Evolutionary conservation across 2,329 filamentous ascomycete species (phyloP), one percentile per base, ranked within the genome.

Genomic region (Cladorrhinum sp.): DNA sequence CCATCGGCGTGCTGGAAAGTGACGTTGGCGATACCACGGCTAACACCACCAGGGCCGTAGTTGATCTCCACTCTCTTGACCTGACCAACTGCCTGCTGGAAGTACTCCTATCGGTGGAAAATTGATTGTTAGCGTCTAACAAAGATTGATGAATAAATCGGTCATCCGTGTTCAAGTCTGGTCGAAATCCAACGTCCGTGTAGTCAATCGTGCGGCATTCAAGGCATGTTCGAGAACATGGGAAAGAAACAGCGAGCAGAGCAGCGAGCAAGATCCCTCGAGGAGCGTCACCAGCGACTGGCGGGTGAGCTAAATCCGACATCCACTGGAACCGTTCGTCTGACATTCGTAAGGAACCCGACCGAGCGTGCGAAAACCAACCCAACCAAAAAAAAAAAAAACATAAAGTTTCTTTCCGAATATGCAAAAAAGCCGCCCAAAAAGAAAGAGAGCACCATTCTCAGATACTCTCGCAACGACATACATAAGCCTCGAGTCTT

Each of bases 11-110:
- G 91, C 75, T 78, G 78, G 80, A 99, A 99, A 66, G 88, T 87
- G 69, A 99, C 90, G 58, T 92, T 95, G 70, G 93, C 93, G 73
- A 94, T 91, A 67, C 95, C 95, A 73, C 92, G 91, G 83, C 93
- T 97, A 69, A 88, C 86, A 66, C 94, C 94, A 73, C 91, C 92
- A 66, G 94, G 91, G 71, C 94, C 95, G 78, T 99, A 99, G 56
- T 91, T 92, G 70, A 99, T 82, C 69, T 95, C 88, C 66, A 96
- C 91, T 77, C 85, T 89, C 84, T 96, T 97, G 78, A 98, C 91
- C 66, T 90, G 86, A 69, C 93, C 94, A 75, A 96, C 87, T 70
- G 91, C 89, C 73, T 91, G 89, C 73, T 83, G 79, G 77, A 99
- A 98, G 79, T 98, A 99, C 80, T 99, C 95, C 95, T 99, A 92